Conservation (phyloP, 2,329 filamentous ascomycete genomes). For the Botryotinia calthae region DNA sequence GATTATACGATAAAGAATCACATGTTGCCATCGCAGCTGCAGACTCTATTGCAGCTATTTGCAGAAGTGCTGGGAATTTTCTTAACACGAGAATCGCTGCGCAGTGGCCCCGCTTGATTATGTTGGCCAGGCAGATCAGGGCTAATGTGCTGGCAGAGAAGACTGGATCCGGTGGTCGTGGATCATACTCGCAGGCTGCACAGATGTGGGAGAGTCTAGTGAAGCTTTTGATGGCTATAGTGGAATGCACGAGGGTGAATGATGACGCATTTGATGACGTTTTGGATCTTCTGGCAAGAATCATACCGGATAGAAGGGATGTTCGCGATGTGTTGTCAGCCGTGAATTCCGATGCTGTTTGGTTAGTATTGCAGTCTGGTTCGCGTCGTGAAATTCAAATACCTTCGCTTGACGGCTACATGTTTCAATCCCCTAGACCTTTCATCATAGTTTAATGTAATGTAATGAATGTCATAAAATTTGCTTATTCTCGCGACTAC, state of each 20-base stretch:
- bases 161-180: constrained; percentile 44
- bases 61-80: constrained; percentile 74
- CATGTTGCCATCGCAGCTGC: constrained; percentile 71
- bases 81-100: constrained; percentile 71
- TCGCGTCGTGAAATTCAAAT: constrained; percentile 36
- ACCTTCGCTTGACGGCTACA: constrained; percentile 45
- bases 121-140: constrained; percentile 46
- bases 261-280: constrained; percentile 71
- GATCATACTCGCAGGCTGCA: constrained; percentile 58
- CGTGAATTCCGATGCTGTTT: constrained; percentile 73
- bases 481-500: background rate
- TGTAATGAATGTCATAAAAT: background rate
- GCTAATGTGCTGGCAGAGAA: constrained; percentile 43
- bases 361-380: constrained; percentile 50
- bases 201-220: constrained; percentile 65
- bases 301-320: constrained; percentile 46
- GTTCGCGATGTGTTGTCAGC: constrained; percentile 58
- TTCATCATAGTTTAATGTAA: background rate
- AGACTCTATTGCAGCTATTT: constrained; percentile 65
- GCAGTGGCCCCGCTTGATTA: constrained; percentile 62
- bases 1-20: constrained; percentile 63
- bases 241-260: constrained; percentile 60
- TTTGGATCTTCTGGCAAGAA: constrained; percentile 57
- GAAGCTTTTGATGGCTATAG: constrained; percentile 57
- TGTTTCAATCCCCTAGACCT: constrained; percentile 34